Evolutionary conservation across 192 early-diverging fungal genomes (phyloP), one percentile per base, ranked within the genome.

Genomic region (Mortierella hygrophila): DNA sequence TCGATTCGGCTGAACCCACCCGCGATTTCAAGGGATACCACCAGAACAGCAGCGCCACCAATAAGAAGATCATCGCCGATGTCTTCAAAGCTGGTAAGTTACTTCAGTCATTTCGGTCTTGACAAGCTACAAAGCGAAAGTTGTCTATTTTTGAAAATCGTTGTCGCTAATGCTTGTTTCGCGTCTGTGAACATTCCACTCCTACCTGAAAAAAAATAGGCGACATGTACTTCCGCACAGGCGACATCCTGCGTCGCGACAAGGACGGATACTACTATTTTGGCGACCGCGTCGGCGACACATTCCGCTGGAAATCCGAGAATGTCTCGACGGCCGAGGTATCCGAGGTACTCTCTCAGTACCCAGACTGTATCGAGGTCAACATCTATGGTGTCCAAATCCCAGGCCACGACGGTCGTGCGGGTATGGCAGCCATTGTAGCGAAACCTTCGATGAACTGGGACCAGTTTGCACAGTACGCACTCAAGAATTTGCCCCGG

Each of bases 281-380:
- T 87, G 90, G 91, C 8, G 94, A 95, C 70, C 92, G 95, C 21
- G 83, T 93, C 26, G 94, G 95, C 6, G 94, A 95, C 55, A 94
- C 95, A 15, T 95, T 95, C 89, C 83, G 95, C 21, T 95, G 94
- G 95, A 94, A 94, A 65, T 88, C 90, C 15, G 92, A 93, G 78
- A 92, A 93, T 60, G 92, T 94, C 23, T 87, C 89, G 3, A 90
- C 91, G 13, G 85, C 89, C 21, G 94, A 95, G 81, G 93, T 95
- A 3, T 90, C 91, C 1, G 90, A 94, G 69, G 90, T 90, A 6
- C 41, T 95, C n/a, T 88, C 85, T 20, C 37, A 75, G 11, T 93
- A 88, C 54, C 92, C 93, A 4, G 92, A 88, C 46, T 85, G 95
- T 13, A 52, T 82, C 2, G 93, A 95, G 55, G 91, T 93, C 35